Evolutionary conservation across 2,329 filamentous ascomycete species (phyloP).

Genomic region (Rhinocladiella similis): DNA sequence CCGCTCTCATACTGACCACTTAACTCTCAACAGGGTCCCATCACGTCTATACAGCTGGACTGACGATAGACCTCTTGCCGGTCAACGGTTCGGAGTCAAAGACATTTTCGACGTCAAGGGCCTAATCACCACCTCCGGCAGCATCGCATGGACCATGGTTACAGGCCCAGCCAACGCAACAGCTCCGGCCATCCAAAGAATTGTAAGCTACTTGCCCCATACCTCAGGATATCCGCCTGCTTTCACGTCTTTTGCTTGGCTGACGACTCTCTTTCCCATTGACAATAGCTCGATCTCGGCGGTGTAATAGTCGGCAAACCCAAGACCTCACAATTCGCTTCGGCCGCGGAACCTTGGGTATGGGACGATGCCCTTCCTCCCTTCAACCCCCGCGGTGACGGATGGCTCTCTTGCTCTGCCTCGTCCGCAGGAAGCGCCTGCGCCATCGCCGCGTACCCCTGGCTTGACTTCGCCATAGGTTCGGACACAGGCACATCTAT

Average conservation of each 20-base stretch:
- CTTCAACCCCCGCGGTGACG: constrained; percentile 41
- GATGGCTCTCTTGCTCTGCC: constrained; percentile 34
- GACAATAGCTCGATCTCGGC: constrained; percentile 17
- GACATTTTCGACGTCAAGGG: constrained; percentile 23
- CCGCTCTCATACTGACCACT: background rate
- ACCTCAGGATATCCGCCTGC: no score
- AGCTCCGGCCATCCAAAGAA: constrained; percentile 19
- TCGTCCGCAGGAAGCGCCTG: constrained; percentile 31
- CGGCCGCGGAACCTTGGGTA: constrained; percentile 14
- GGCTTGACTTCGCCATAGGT: constrained; percentile 43
- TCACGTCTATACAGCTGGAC: constrained; percentile 28
- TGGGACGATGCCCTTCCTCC: constrained; percentile 40
- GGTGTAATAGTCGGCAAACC: constrained; percentile 20
- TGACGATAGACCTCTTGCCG: constrained; percentile 16
- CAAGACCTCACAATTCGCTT: constrained; percentile 24
- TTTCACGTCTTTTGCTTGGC: no score
- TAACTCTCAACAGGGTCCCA: constrained; percentile 8
- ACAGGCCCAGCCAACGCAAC: constrained; percentile 9
- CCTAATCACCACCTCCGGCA: constrained; percentile 18
- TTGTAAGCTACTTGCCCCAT: background rate
- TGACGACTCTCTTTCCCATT: background rate
- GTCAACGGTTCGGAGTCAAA: constrained; percentile 23
- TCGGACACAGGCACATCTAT: constrained; percentile 49
- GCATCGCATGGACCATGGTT: constrained; percentile 13
- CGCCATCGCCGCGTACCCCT: constrained; percentile 34